A percentile compares a stretch with the other conserved stretches of the same genome.
Evolutionary conservation across 2,329 filamentous ascomycete genomes (phyloP).

Genomic region (Tolypocladium inflatum): DNA sequence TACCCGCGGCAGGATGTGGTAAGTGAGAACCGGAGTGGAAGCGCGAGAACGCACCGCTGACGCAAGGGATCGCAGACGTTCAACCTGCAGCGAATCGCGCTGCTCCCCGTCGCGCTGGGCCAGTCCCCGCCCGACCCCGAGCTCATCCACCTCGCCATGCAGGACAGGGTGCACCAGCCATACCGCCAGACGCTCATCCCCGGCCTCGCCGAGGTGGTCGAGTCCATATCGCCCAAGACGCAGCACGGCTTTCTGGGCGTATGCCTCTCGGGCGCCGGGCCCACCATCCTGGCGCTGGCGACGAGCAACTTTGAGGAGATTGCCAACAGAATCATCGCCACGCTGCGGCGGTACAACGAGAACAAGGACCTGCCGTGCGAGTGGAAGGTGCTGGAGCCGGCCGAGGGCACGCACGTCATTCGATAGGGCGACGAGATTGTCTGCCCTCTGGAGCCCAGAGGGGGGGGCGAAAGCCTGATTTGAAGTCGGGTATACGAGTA

Average conservation of each 20-base stretch:
- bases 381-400: constrained; percentile 84
- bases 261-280: constrained; percentile 88
- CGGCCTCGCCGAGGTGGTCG: constrained; percentile 80
- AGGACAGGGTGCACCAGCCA: constrained; percentile 95
- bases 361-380: constrained; percentile 64
- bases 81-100: constrained; percentile 88
- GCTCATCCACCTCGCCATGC: constrained; percentile 96
- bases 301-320: constrained; percentile 85
- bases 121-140: constrained; percentile 84
- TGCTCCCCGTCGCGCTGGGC: constrained; percentile 82
- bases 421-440: constrained; percentile 10
- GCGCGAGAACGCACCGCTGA: background rate
- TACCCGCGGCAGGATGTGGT: constrained; percentile 81
- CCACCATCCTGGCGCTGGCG: constrained; percentile 87
- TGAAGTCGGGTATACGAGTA: background rate
- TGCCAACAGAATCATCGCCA: constrained; percentile 64
- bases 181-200: constrained; percentile 90
- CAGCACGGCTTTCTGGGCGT: constrained; percentile 88
- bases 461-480: background rate
- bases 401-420: constrained; percentile 54
- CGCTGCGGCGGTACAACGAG: constrained; percentile 53
- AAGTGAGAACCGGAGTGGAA: constrained; percentile 21
- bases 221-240: constrained; percentile 78
- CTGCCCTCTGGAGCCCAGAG: background rate
- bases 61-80: constrained; percentile 46